Conservation (phyloP, 2,329 filamentous ascomycete genomes). For the Aureobasidium sp. region DNA sequence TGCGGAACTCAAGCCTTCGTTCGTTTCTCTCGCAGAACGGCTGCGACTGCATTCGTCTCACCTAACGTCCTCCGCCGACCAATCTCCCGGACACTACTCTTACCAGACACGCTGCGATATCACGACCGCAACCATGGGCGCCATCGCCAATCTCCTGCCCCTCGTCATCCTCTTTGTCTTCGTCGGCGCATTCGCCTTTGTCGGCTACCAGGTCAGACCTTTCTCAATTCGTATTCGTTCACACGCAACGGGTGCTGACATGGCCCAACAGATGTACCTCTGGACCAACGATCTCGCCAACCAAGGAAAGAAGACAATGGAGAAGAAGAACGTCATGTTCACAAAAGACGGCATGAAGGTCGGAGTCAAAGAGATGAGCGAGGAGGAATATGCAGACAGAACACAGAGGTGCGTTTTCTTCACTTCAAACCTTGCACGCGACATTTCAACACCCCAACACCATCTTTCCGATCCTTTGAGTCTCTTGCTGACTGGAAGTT, state of each 20-base stretch:
- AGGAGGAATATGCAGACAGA: conserved; percentile 63
- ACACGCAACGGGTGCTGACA: neutral
- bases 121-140: conserved; percentile 25
- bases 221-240: neutral
- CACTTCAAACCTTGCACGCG: neutral
- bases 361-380: conserved; percentile 58
- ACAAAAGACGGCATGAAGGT: conserved; percentile 65
- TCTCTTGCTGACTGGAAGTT: neutral
- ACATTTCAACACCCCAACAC: neutral
- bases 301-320: conserved; percentile 60
- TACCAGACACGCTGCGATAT: neutral
- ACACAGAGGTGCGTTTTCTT: conserved; percentile 48
- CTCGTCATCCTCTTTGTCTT: conserved; percentile 56
- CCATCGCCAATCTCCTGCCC: conserved; percentile 49
- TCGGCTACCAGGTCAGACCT: conserved; percentile 52
- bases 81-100: neutral
- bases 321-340: conserved; percentile 66
- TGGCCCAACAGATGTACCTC: conserved; percentile 48
- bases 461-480: neutral
- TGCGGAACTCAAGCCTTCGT: neutral
- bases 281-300: conserved; percentile 58
- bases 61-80: neutral
- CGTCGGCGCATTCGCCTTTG: conserved; percentile 50
- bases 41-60: neutral
- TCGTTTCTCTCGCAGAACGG: neutral